Evolutionary conservation across 1,284 basidiomycete species (phyloP), one percentile per base, ranked within the genome.

Genomic region (Agroathelia rolfsii): DNA sequence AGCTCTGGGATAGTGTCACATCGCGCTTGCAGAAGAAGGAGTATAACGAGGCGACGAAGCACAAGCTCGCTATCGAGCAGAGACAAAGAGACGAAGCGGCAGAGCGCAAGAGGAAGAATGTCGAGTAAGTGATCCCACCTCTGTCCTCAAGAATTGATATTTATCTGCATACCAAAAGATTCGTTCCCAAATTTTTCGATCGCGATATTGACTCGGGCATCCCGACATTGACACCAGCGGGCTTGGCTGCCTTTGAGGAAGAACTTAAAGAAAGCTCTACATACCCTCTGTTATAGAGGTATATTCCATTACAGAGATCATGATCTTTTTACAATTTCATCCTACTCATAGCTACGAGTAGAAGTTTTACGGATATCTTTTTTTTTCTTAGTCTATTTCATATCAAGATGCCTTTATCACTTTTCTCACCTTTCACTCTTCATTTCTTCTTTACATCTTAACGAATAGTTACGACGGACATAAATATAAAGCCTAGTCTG

Each of bases 31-130:
- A 88, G 30, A 66, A 63, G 48, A 96, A 95, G 66, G 86, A 95
- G 55, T 97, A 74, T 60, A 67, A 69, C 26, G 88, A 93, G 34
- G 92, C 92, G 34, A 94, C 86, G 30, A 82, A 67, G 61, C 71
- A 82, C 56, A 96, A 95, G 64, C 74, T 89, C 36, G 56, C 55
- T 4, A 92, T 96, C 35, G 92, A 95, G 61, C 90, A 95, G 68
- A 70, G 58, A 48, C 92, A 95, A 64, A 65, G 92, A 36, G 89
- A 94, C 43, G 71, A 76, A 27, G 83, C 89, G 6, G 79, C 78
- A 9, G 80, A 88, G 54, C 66, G 86, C 55, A 92, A 89, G 64
- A 70, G 66, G 49, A 80, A 73, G 38, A 84, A 79, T 12, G 57
- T 72, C 29, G 66, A 72, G 86, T 93, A 51, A 65, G 87, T 81